A percentile compares a stretch with the other conserved stretches of the same genome.
Conservation (phyloP, 352 stramenopile species). For the Globisporangium nunn region DNA sequence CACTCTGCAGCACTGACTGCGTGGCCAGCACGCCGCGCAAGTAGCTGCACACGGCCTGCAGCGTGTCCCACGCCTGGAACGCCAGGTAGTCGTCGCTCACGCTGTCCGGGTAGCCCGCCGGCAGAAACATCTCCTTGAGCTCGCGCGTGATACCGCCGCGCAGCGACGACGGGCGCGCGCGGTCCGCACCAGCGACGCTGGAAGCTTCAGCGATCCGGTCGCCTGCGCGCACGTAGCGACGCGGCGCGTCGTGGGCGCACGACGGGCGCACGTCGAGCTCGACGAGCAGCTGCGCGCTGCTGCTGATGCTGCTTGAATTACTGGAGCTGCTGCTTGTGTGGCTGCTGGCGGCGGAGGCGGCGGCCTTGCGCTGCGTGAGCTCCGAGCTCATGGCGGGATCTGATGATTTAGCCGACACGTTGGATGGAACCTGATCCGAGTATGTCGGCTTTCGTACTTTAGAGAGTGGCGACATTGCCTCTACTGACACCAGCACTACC, state of each 20-base stretch:
- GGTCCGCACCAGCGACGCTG: slow-evolving; percentile 2
- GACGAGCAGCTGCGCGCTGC: slow-evolving; percentile 22
- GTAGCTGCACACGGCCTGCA: slow-evolving; percentile 94
- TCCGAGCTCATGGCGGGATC: slow-evolving; percentile 4
- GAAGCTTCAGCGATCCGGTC: slow-evolving; percentile 18
- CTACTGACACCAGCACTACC: no score
- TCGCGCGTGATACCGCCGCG: slow-evolving; percentile 34
- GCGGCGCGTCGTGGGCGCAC: slow-evolving; percentile 36
- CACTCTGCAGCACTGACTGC: slow-evolving; percentile 89
- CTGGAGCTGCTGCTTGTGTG: no score
- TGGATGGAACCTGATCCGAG: no score
- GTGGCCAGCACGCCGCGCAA: slow-evolving; percentile 90
- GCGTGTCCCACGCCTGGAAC: slow-evolving; percentile 95
- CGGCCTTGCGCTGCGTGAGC: slow-evolving; percentile 47
- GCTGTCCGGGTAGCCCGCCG: slow-evolving; percentile 75
- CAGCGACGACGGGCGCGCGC: neutral
- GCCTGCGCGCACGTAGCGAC: slow-evolving; percentile 39
- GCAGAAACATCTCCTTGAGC: slow-evolving; percentile 83
- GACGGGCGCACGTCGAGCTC: slow-evolving; percentile 58
- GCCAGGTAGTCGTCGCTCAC: slow-evolving; percentile 89
- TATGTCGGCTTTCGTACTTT: no score
- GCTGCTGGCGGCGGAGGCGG: neutral
- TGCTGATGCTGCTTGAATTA: slow-evolving; percentile 5
- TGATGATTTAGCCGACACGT: no score
- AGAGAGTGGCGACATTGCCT: no score